Base-by-base conservation (phyloP, 2,329 filamentous ascomycete genomes). In the Lizonia empirigonia region DNA sequence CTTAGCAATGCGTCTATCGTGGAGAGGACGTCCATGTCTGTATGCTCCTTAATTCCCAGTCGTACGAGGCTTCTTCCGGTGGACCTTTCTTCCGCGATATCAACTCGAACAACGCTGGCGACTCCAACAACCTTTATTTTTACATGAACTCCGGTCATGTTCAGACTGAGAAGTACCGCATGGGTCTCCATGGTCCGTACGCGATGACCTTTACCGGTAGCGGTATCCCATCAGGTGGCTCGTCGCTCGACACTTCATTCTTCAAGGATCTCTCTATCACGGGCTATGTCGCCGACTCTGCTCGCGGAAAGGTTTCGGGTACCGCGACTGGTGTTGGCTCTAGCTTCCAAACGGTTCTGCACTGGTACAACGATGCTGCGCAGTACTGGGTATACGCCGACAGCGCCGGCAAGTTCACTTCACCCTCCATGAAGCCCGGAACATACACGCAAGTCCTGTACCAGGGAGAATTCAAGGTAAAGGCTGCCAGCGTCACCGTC, bases 361-460 rank as follows among this genome's bases (percentile, higher is more conserved):
- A 88, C 70, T 88, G 85, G 85, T 76, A 81, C 71, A 88, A 88
- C 68, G 66, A 67, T 23, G 75, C 75, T 5, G 82, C 83, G 0
- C 86, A 88, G 64, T 88, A 88, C 76, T 89, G 85, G 85, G 73
- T 78, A 5, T 82, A 82, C 51, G 80, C 83, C 16, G 76, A 76
- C 7, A 78, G 78, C 18, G 74, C 70, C 35, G 84, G 85, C 8
- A 75, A 74, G 10, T 89, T 85, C 70, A 85, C 79, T 2, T 86
- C 84, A 0, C 85, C 85, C 0, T 74, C 79, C 48, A 88, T 88
- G 85, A 85, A 85, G 62, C 82, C 85, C 0, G 85, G 85, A 23
- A 85, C 82, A 0, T 88, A 88, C 72, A 86, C 82, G n/a, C 85
- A 86, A 78, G 80, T 85, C 4, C 78, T 88, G 29, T 86, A 85